These are phyloP conservation scores for Boletus fagicola DNA, from an alignment of 768 basidiomycete genomes.

Conservation along the genomic window DNA sequence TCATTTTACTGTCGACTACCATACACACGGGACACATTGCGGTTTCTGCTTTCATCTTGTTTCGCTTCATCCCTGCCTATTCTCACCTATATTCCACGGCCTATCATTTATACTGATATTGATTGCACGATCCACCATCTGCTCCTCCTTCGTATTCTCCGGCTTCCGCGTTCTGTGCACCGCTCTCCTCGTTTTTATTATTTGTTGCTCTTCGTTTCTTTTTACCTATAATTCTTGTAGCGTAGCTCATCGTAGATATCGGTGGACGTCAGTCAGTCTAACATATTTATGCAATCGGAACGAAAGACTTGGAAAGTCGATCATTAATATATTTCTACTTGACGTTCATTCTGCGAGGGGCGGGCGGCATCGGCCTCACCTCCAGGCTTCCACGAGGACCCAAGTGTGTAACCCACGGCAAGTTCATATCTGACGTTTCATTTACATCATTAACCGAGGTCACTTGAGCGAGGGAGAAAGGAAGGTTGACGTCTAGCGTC, in stretches of 20 bases:
- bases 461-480: not conserved
- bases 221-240: not conserved
- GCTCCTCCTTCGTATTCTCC: not conserved
- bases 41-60: conserved; percentile 24
- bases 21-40: conserved; percentile 25
- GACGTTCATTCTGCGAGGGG: not conserved
- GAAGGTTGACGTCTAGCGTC: not conserved
- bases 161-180: not conserved
- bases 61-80: conserved; percentile 2
- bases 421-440: not conserved
- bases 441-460: not conserved
- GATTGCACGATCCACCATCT: conserved; percentile 18
- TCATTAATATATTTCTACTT: conserved; percentile 15
- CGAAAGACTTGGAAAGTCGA: conserved; percentile 10
- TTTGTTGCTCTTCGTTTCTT: not conserved
- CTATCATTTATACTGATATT: conserved; percentile 28
- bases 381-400: conserved; percentile 18
- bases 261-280: conserved; percentile 21
- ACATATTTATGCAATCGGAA: conserved; percentile 33
- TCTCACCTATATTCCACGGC: conserved; percentile 3
- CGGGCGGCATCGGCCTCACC: not conserved
- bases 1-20: conserved; percentile 19
- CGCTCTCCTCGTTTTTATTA: not conserved
- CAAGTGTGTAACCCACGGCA: not conserved
- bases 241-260: conserved; percentile 20